Conservation (phyloP, 768 basidiomycete species). For the Amanita pseudoporphyria region DNA sequence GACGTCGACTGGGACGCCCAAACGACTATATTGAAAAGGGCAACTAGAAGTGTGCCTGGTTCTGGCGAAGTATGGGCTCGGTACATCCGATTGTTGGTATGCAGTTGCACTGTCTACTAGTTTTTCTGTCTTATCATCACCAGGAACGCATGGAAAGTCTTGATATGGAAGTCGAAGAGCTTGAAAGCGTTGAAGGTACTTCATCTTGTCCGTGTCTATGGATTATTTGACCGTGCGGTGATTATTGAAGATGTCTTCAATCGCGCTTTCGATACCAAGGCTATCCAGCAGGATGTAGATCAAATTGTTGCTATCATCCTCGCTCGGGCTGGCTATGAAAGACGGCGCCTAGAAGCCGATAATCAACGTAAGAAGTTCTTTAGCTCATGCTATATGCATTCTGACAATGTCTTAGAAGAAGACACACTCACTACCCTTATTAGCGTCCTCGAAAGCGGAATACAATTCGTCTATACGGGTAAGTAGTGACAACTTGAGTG, state of each 20-base stretch:
- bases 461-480: constrained; percentile 54
- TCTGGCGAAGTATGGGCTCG: constrained; percentile 75
- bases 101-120: constrained; percentile 12
- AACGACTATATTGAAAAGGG: constrained; percentile 38
- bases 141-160: constrained; percentile 33
- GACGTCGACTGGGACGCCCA: constrained; percentile 33
- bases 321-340: constrained; percentile 58
- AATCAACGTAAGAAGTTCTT: constrained; percentile 25
- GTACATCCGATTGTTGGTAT: constrained; percentile 64
- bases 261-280: constrained; percentile 43
- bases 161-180: constrained; percentile 20
- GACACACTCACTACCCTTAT: constrained; percentile 44
- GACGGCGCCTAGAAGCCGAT: constrained; percentile 38
- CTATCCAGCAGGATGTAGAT: constrained; percentile 51
- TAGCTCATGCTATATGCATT: background rate
- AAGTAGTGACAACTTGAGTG: constrained; percentile 8
- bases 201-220: constrained; percentile 7
- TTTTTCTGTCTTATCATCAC: background rate
- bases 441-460: constrained; percentile 51
- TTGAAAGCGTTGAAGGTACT: constrained; percentile 22
- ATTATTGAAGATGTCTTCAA: constrained; percentile 41
- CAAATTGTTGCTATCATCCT: constrained; percentile 55
- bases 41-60: constrained; percentile 62
- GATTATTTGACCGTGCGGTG: background rate
- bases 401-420: constrained; percentile 23